Base-by-base conservation (phyloP, 441 rosid species). In the Aleurites moluccanus region DNA sequence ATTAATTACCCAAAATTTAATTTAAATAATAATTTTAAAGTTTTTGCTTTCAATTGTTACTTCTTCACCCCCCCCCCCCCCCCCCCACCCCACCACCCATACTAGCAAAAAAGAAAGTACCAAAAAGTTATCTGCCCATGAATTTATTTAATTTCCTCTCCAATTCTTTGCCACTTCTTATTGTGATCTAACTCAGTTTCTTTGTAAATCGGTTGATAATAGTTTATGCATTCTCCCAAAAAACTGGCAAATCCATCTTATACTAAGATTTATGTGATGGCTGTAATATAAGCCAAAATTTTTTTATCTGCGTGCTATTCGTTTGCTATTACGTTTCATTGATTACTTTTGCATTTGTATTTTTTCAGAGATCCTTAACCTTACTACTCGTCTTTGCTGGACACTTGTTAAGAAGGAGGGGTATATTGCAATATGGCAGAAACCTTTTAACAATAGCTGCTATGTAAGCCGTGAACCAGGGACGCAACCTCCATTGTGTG, bases 371-470 rank as follows among this genome's bases (percentile, higher is more conserved):
- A 96, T 94, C 98, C 82, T 96, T 66, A 84, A 91, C 81, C 94
- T 96, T 74, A 94, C 98, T 18, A 86, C 83, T 71, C 91, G 87
- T 63, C 94, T 96, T 69, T 96, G 99, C 87, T 94, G 99, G 99
- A 84, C 85, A 75, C 95, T 94, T 73, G 90, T 94, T 28, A 94
- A 92, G 88, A 96, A 87, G 86, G 99, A 90, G 83, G 98, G 98
- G 65, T 94, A 94, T 80, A 82, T 96, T 86, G 98, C 99, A 73
- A 83, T 96, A 73, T 94, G 99, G 98, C 84, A 85, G 84, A 94
- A 96, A 79, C 98, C 99, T 70, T 49, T 73, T 38, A 87, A 92
- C 80, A 92, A 96, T 83, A 87, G 82, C 78, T 92, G 98, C 85
- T 96, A 94, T 79, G 80, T 94, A 70, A 87, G 86, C 81, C 97